Evolutionary conservation across 805 yeast genomes (phyloP), one percentile per base, ranked within the genome.

Genomic region (Tetrapisispora arboricola): DNA sequence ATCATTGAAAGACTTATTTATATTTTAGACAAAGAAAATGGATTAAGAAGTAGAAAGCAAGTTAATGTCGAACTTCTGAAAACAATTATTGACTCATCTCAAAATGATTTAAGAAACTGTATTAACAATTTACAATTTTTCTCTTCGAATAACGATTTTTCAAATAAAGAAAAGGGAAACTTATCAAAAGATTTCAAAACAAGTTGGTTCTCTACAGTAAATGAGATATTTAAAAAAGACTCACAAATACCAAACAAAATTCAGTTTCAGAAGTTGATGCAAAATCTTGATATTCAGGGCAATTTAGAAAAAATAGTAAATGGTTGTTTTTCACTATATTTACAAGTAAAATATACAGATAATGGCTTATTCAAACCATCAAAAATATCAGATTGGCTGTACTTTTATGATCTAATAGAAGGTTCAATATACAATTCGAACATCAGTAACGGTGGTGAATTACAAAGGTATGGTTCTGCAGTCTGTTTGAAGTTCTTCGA

Each of bases 91-190:
- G 79, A 75, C 37, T 57, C 77, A 1, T 75, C 87, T 28, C 86
- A 84, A 47, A 84, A 84, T 31, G 98, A 90, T 62, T 69, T 92
- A 16, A 67, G 98, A 49, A 84, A 86, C 21, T 82, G 95, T 59
- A 67, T 90, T 30, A 90, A 90, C 54, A 74, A 79, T 50, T 57
- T 90, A 29, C 97, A 90, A 50, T 88, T 90, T 54, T 42, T 57
- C 42, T 47, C 61, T 13, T 35, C 17, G 12, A 13, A 32, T n/a
- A 32, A 37, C 6, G 46, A 46, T 21, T 45, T 36, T 6, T 36
- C 24, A n/a, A 20, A 35, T 13, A 18, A 18, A 7, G 27, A 21
- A 9, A 36, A 30, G 15, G 27, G 49, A 12, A 32, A 31, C 32
- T 28, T 30, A 15, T 21, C 51, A 21, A 84, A 82, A 57, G 95